Evolutionary conservation across 2,329 filamentous ascomycete genomes (phyloP), one percentile per base, ranked within the genome.

Genomic region (Phoma sp.): DNA sequence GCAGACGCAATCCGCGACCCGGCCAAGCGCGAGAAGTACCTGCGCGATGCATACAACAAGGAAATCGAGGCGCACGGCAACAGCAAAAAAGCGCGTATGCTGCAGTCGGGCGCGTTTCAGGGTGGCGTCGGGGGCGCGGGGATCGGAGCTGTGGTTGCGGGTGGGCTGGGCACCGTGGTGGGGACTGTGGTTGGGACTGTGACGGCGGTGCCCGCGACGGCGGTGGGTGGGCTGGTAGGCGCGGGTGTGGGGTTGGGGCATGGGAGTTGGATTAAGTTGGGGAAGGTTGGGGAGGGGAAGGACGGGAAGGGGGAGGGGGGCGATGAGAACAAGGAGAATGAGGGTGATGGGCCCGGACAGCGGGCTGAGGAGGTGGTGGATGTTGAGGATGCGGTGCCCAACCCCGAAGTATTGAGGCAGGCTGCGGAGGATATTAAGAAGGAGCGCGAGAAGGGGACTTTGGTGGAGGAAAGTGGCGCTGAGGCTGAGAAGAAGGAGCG

Each of bases 241-340:
- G 67, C 68, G 3, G 77, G 76, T 0, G 74, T 75, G 8, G 77
- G 77, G 3, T 72, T 72, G 8, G 67, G 76, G 11, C 73, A 77
- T 63, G 77, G 77, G 30, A 77, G 77, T 10, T 78, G 71, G 63
- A 72, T 79, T 22, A 78, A 76, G 62, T 52, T 78, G 45, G 61
- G 63, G 4, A 58, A 61, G 40, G 40, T 62, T 27, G 65, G 61
- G 30, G 58, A 53, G 33, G 63, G 55, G 0, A 61, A 52, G 36
- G 54, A 55, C 14, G 45, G 50, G 30, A 57, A 55, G 32, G 52
- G 46, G 14, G 56, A 43, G 6, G 46, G 52, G 18, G 47, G 42
- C 4, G 55, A 59, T 7, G 53, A 56, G 13, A 64, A 57, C 4
- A 44, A 52, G 4, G 43, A 59, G 4, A 33, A 55, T 5, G 59